Evolutionary conservation across 805 yeast species (phyloP), one percentile per base, ranked within the genome.

Genomic region (Spathaspora gorwiae): DNA sequence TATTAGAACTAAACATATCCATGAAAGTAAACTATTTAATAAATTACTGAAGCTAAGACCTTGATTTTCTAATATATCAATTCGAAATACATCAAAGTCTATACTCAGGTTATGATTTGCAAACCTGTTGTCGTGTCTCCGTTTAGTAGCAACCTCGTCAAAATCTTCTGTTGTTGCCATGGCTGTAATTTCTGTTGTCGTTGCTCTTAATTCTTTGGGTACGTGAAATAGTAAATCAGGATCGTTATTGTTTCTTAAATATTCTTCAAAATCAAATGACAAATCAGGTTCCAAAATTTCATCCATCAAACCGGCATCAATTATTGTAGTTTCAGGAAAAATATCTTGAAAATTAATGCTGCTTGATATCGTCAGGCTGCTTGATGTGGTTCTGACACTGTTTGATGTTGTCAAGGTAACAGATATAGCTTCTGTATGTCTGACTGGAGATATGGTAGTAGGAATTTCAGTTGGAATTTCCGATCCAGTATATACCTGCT

Each of bases 71-170:
- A 19, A 29, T 29, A 31, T 34, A 6, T 42, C 45, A 14, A 36
- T 8, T 7, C 36, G 34, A 31, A 39, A 44, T 9, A 40, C 44
- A 37, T 43, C 47, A 43, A 47, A 43, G 32, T 47, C 29, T 4
- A 47, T 43, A 11, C 35, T 37, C 38, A 19, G 44, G 19, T 40
- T 40, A 15, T 19, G 11, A 35, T 40, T 40, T 6, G 8, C 34
- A 35, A 40, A 40, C 19, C 39, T 6, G 11, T 26, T 9, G 12
- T 24, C 13, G 12, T 34, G 26, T 33, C 44, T 33, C 14, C 7
- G n/a, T 14, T 29, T 26, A n/a, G 15, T 14, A 9, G 42, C 27
- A 27, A 7, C 10, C 2, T 27, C 29, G 7, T 39, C 35, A 8
- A 11, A 7, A 14, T 7, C 33, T 4, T 19, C 41, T 9, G 26